These are phyloP conservation scores for Nicotiana paniculata DNA, from an alignment of 257 asterid genomes.

Conservation along the genomic window DNA sequence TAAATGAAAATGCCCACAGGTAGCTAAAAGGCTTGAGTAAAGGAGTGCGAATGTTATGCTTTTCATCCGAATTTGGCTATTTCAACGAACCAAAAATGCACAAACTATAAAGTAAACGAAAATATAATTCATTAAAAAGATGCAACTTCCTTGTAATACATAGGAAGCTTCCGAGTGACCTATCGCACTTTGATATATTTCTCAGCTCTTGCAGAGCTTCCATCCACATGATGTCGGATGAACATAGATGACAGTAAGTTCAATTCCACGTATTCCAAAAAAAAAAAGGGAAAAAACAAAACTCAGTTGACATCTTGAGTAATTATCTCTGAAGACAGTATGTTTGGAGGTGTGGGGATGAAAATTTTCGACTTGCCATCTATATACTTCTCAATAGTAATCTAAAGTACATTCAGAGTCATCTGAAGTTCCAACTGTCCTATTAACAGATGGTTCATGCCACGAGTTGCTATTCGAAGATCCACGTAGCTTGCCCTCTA, in stretches of 20 bases:
- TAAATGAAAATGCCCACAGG: no score
- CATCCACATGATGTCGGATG: not conserved
- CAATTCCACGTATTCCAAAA: not conserved
- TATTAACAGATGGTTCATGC: slow-evolving; percentile 5
- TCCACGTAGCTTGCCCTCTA: slow-evolving; percentile 7
- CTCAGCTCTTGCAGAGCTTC: not conserved
- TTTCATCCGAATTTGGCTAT: not conserved
- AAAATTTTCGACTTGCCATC: not conserved
- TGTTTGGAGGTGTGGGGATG: not conserved
- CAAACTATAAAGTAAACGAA: not conserved
- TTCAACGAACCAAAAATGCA: not conserved
- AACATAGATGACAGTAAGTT: not conserved
- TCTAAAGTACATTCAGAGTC: slow-evolving; percentile 7
- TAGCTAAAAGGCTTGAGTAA: not conserved
- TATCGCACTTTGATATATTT: not conserved
- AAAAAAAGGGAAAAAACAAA: not conserved
- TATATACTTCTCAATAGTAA: slow-evolving; percentile 3
- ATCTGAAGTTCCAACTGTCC: not conserved
- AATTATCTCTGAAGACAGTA: not conserved
- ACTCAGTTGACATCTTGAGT: not conserved
- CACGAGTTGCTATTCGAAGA: slow-evolving; percentile 5
- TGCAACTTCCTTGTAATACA: not conserved
- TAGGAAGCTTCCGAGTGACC: not conserved
- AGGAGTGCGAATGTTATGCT: no score
- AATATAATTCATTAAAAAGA: not conserved